Conservation (phyloP, 2,329 filamentous ascomycete species). For the Pseudocercospora pini-densiflorae region DNA sequence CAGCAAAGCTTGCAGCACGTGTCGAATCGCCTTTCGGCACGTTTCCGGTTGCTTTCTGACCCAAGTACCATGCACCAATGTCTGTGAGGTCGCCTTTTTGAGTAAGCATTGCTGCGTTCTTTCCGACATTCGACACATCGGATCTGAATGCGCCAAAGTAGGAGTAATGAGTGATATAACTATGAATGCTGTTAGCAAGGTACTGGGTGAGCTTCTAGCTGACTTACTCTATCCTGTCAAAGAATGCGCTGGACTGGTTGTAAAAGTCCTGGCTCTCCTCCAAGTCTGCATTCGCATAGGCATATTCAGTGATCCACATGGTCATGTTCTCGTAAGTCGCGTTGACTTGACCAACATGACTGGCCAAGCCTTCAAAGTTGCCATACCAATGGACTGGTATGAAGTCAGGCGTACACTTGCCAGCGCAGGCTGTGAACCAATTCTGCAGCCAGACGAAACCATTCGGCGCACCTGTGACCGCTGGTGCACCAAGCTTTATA, state of each 20-base stretch:
- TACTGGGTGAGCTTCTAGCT: neutral
- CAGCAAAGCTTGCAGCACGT: constrained; percentile 33
- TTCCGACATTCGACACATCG: constrained; percentile 72
- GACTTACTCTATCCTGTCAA: constrained; percentile 65
- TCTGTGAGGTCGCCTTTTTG: constrained; percentile 71
- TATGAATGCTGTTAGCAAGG: constrained; percentile 17
- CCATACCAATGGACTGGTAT: constrained; percentile 63
- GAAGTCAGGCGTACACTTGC: constrained; percentile 54
- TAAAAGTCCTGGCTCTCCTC: constrained; percentile 66
- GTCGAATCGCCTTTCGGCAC: constrained; percentile 40
- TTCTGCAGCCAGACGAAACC: constrained; percentile 70
- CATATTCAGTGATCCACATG: constrained; percentile 83
- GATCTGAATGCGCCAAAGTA: constrained; percentile 75
- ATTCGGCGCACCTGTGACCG: constrained; percentile 64
- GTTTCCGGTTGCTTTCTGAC: constrained; percentile 50
- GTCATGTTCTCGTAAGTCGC: constrained; percentile 55
- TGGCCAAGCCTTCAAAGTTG: constrained; percentile 69
- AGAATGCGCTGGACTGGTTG: constrained; percentile 67
- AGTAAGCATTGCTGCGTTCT: constrained; percentile 73
- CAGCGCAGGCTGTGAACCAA: constrained; percentile 65
- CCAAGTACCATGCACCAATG: constrained; percentile 79
- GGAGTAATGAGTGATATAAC: constrained; percentile 69
- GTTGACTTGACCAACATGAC: constrained; percentile 65
- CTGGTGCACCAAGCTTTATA: constrained; percentile 71
- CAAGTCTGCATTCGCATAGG: constrained; percentile 61